A percentile compares a stretch with the other conserved stretches of the same genome.
Evolutionary conservation across 148 eudicot genomes (phyloP).

Genomic region (Rhododendron ferrugineum): DNA sequence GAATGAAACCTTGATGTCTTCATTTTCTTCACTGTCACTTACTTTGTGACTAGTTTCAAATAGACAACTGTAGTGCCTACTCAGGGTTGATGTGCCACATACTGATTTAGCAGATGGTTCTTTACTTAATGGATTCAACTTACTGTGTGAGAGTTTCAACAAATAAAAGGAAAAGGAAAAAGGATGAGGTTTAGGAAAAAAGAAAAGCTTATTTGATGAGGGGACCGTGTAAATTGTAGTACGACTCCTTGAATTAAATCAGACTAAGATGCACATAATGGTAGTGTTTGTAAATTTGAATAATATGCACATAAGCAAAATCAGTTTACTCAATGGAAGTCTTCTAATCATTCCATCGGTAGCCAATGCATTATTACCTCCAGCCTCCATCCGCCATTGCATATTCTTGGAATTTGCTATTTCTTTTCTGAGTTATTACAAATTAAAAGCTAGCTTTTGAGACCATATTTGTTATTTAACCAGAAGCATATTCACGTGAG

Average conservation of each 20-base stretch:
- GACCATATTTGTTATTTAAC: not conserved
- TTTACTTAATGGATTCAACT: not conserved
- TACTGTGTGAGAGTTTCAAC: not conserved
- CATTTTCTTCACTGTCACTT: not conserved
- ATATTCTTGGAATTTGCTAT: not conserved
- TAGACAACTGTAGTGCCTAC: not conserved
- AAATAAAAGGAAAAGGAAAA: not conserved
- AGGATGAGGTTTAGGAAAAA: not conserved
- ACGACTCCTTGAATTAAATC: not conserved
- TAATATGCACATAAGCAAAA: not conserved
- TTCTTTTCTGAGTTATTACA: not conserved
- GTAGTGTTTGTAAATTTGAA: not conserved
- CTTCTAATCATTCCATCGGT: not conserved
- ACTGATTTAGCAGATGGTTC: not conserved
- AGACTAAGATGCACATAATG: not conserved
- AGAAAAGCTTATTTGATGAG: not conserved
- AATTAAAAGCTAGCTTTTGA: not conserved
- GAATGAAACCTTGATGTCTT: not conserved
- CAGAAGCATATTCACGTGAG: conserved; percentile 93
- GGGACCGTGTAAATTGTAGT: not conserved
- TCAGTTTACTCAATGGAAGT: not conserved
- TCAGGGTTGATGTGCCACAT: not conserved
- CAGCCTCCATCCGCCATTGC: not conserved
- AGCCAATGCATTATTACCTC: not conserved
- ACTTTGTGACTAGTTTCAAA: not conserved